Base-by-base conservation (phyloP, 441 rosid genomes). In the Aleurites moluccanus region DNA sequence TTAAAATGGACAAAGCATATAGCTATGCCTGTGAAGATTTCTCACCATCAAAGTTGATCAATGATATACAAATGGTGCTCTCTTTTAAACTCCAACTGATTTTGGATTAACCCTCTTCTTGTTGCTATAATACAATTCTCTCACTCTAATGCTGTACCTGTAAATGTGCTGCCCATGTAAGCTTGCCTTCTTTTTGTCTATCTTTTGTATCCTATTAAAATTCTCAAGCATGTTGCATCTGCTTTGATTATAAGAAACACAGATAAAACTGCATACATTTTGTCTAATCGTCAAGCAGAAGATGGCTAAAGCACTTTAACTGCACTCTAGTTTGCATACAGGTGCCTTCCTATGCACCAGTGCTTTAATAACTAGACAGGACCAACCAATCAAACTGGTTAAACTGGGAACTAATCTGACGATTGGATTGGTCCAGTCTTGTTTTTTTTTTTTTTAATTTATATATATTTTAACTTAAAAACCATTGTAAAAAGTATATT, bases 1-100 rank as follows among this genome's bases (percentile, higher is more conserved):
- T 57, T 35, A 64, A 44, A 73, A 18, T 9, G 79, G 75, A 60
- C 77, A 79, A 67, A 61, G 69, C 68, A 69, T 35, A 71, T 67
- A 57, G 50, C 45, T 44, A 47, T 62, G 23, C 69, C 69, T 3
- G 33, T 38, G 10, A 81, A 45, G 64, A 53, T 59, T 10, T 74
- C 75, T 62, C 65, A 52, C 18, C 38, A 66, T 60, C 71, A 44
- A 11, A 69, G 59, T 69, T 77, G 74, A 74, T 52, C 69, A 52
- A 10, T 21, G 23, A 21, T 35, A 62, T 20, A 20, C 23, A 3
- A 56, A 11, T 60, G 64, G 57, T 23, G 25, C 59, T 45, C 50
- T 63, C 47, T 59, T 64, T 14, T 20, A 27, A 65, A 42, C 67
- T 62, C 21, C 18, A 64, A 38, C 27, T 64, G 28, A 57, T 60